Base-by-base conservation (phyloP, 495 filamentous ascomycete genomes). In the Letharia columbiana region DNA sequence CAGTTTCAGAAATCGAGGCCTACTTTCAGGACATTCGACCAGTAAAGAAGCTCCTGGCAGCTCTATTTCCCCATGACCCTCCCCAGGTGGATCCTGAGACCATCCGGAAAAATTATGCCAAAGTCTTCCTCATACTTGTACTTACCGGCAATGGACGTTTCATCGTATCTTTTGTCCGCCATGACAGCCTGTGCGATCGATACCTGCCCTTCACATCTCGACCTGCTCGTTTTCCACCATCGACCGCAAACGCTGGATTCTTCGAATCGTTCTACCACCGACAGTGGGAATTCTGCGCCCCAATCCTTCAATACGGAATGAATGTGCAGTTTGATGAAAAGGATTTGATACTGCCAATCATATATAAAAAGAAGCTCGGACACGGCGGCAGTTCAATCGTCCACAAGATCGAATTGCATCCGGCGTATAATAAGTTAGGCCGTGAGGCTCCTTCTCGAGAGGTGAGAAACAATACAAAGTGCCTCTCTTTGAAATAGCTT, bases 281-380 rank as follows among this genome's bases (percentile, higher is more conserved):
- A 37, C 69, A 71, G 58, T 71, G 69, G 69, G 54, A 64, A 57
- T 71, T 68, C 39, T 71, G 67, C 45, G 31, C 61, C 15, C 37
- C 37, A n/a, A n/a, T 42, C 13, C 50, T 71, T n/a, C n/a, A 54
- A 41, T 61, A 64, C 35, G 39, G 66, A 47, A 68, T 68, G 64
- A 9, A 35, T n/a, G 31, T 49, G 11, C 20, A 56, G 0, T 47
- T 68, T 35, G 31, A 41, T 17, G 23, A 31, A 37, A 37, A 23
- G 9, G 63, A 68, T 8, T n/a, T 45, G 8, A 61, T 68, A 33
- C 54, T 71, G 20, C 69, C 69, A n/a, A 68, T 71, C 3, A 40
- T 47, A 13, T 17, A 35, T 8, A 40, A 63, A 23, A n/a, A 54
- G 41, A 56, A 61, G 49, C 41, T 68, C 37, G 58, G 33, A 15